Evolutionary conservation across 2,329 filamentous ascomycete species (phyloP), one percentile per base, ranked within the genome.

Genomic region (Tolypocladium cylindrosporum): DNA sequence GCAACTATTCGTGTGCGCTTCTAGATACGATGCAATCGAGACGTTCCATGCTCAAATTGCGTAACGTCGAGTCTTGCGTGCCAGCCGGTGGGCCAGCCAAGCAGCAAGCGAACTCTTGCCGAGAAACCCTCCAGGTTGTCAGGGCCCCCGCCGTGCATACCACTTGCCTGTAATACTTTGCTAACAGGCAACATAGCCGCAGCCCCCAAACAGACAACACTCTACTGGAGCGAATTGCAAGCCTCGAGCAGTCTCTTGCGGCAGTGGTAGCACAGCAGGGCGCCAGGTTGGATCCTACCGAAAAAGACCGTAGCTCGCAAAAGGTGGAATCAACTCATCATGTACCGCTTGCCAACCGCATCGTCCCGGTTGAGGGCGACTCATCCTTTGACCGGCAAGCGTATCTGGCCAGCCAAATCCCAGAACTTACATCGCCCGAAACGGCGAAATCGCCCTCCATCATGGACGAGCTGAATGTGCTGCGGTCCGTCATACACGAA

Each of bases 11-110:
- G 4, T 14, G 16, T n/a, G 7, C 36, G 21, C 8, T 45, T 39
- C 6, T 14, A 62, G 62, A 63, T 61, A 19, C 57, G 61, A 56
- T 64, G 62, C 50, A 63, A 63, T 36, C 57, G 62, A 55, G 59
- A 64, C 21, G 41, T 51, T 16, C 62, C 62, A 21, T 64, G 62
- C 58, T 64, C 62, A 40, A 64, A 63, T 40, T 64, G 62, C 48
- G 51, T 64, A 9, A 64, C 62, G 5, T 64, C 62, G 16, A 62
- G 60, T 9, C 62, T 64, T 16, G 52, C 57, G 14, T 64, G 62
- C 42, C 59, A 59, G n/a, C 59, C 62, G 31, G 60, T 34, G 1
- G 40, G 21, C 24, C 43, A 48, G 21, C 21, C 43, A 48, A 27
- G 24, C 6, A 48, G 21, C 21, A 48, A 14, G 21, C 43, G 21